Conservation (phyloP, 345 rosid species). For the Anacardium occidentale region DNA sequence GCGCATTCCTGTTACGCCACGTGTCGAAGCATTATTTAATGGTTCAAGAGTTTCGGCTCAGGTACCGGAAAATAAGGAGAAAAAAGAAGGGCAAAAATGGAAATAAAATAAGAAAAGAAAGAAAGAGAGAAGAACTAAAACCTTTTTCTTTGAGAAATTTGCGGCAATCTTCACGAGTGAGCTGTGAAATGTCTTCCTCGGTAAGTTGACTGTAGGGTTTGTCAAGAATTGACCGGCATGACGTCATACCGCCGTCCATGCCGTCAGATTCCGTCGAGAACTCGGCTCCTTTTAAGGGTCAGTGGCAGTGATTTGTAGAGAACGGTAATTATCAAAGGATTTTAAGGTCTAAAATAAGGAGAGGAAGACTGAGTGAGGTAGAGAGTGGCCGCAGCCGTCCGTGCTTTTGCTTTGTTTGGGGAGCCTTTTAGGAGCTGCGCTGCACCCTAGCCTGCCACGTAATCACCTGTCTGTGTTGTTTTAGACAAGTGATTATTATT, state of each 20-base stretch:
- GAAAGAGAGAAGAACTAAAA: slow-evolving; percentile 9
- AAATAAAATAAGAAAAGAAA: too few species aligned
- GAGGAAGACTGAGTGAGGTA: slow-evolving; percentile 1
- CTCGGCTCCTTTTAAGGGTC: slow-evolving; percentile 9
- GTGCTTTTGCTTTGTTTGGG: slow-evolving; percentile 20
- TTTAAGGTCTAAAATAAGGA: slow-evolving; percentile 18
- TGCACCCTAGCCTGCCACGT: slow-evolving; percentile 95
- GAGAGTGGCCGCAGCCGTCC: neutral
- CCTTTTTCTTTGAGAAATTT: slow-evolving; percentile 90
- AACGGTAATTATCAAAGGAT: slow-evolving; percentile 26
- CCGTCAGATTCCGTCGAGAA: slow-evolving; percentile 27
- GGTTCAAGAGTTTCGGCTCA: slow-evolving; percentile 12
- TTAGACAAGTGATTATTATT: slow-evolving; percentile 34
- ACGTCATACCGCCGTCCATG: slow-evolving; percentile 52
- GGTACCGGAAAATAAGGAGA: slow-evolving; percentile 34
- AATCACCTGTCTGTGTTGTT: slow-evolving; percentile 19
- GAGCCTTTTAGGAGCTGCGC: slow-evolving; percentile 31
- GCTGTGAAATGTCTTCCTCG: slow-evolving; percentile 96
- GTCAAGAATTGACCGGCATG: slow-evolving; percentile 65
- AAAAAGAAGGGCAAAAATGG: slow-evolving; percentile 18
- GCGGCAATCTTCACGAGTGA: slow-evolving; percentile 95
- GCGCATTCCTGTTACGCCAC: slow-evolving; percentile 83
- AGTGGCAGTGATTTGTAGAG: slow-evolving; percentile 32
- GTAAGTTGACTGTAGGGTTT: slow-evolving; percentile 78
- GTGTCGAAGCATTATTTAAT: slow-evolving; percentile 29